Base-by-base conservation (phyloP, 2,329 filamentous ascomycete genomes). In the Didymella exigua region DNA sequence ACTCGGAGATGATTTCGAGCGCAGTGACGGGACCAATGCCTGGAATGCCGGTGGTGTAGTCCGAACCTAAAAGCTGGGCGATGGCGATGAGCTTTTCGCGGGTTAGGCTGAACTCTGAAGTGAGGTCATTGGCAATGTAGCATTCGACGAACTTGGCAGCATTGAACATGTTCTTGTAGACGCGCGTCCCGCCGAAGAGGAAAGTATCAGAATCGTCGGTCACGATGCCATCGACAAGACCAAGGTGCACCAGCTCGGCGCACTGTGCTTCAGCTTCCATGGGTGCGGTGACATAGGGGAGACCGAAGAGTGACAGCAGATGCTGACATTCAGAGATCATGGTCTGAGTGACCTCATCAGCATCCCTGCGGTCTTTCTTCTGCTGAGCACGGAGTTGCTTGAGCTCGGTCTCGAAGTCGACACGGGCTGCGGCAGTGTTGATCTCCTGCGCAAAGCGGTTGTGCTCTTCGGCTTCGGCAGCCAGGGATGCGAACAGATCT, bases 161-260 rank as follows among this genome's bases (percentile, higher is more conserved):
- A 76, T 97, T 99, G 81, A 99, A 99, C 92, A 99, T 96, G 79
- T 99, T 99, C 76, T 99, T 99, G 82, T 99, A 99, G 19, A 99
- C 89, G 16, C 93, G 84, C 0, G 92, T 99, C 31, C 95, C 96
- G 16, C 95, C 96, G 74, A 99, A 99, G 0, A 99, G 84, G 69
- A 99, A 99, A 0, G 89, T 96, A 79, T 99, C 95, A 2, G 90
- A 96, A 72, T 99, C 95, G 68, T 99, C 95, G 0, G 96, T 99
- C 26, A 99, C 93, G 58, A 99, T 96, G 11, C 96, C 95, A 72
- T 99, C 96, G 8, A 99, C 96, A 0, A 98, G 85, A 0, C 91
- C 91, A 0, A 98, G 80, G 0, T 78, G 79, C 0, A 99, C 93
- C 4, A 99, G 84, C 75, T 96, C 90, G 0, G 95, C 95, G 69